Percentiles rank a stretch among this genome's conserved stretches.
Conservation (phyloP, 2,329 filamentous ascomycete species). For the Trichoderma polysporum region DNA sequence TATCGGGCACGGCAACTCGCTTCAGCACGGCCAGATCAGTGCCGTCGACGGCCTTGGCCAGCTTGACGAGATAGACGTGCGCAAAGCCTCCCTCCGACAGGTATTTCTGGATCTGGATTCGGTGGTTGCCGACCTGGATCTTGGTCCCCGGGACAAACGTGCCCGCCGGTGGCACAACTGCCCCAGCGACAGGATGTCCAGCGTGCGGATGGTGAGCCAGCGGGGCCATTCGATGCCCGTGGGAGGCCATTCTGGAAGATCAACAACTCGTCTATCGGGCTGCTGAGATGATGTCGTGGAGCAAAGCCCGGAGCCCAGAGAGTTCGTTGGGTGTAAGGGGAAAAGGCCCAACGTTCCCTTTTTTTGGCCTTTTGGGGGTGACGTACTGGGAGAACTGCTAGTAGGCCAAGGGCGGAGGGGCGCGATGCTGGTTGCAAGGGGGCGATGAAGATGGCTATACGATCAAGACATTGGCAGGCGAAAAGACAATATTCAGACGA, state of each 20-base stretch:
- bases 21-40: conserved; percentile 85
- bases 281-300: conserved; percentile 7
- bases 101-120: conserved; percentile 94
- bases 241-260: conserved; percentile 35
- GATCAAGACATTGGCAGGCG: conserved; percentile 19
- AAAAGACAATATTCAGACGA: background rate
- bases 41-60: conserved; percentile 73
- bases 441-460: conserved; percentile 8
- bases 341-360: background rate
- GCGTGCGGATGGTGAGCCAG: conserved; percentile 41
- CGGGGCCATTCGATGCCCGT: conserved; percentile 36
- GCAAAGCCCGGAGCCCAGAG: conserved; percentile 9
- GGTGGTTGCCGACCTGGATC: conserved; percentile 90
- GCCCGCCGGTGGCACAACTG: conserved; percentile 62
- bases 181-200: conserved; percentile 45
- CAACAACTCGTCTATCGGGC: background rate
- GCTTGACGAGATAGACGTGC: conserved; percentile 93
- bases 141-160: conserved; percentile 94
- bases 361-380: conserved; percentile 5
- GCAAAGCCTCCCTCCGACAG: conserved; percentile 97
- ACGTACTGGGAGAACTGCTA: conserved; percentile 12
- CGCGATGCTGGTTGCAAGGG: conserved; percentile 2
- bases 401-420: conserved; percentile 15
- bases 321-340: background rate
- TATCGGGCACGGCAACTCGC: conserved; percentile 93